Conservation (phyloP, 2,329 filamentous ascomycete genomes). For the Ophiocordyceps australis region DNA sequence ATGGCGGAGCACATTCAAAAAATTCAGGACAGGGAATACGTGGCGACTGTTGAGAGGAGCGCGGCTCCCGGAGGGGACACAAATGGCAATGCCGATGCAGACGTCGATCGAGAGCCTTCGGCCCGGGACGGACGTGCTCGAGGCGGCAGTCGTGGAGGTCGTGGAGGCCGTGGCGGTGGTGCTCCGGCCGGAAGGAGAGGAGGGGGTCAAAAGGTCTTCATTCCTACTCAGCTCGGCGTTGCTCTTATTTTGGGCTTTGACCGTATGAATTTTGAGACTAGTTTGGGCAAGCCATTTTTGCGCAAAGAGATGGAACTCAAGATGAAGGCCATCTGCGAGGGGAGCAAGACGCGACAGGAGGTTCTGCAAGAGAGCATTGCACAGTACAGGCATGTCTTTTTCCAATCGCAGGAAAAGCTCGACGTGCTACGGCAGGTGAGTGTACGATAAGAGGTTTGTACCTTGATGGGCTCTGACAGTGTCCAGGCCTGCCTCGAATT, state of each 20-base stretch:
- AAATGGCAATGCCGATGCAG: slow-evolving; percentile 15
- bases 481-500: slow-evolving; percentile 7
- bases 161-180: slow-evolving; percentile 19
- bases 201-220: slow-evolving; percentile 65
- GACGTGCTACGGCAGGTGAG: slow-evolving; percentile 44
- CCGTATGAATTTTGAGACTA: slow-evolving; percentile 80
- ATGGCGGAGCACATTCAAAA: slow-evolving; percentile 98
- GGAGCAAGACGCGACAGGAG: slow-evolving; percentile 51
- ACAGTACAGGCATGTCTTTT: slow-evolving; percentile 75
- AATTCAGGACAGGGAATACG: slow-evolving; percentile 82
- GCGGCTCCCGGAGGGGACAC: slow-evolving; percentile 18
- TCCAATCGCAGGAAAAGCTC: slow-evolving; percentile 62
- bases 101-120: too few species aligned
- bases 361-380: slow-evolving; percentile 71
- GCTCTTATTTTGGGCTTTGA: slow-evolving; percentile 91
- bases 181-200: slow-evolving; percentile 23
- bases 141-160: slow-evolving; percentile 21
- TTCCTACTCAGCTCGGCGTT: slow-evolving; percentile 80
- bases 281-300: slow-evolving; percentile 85
- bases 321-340: slow-evolving; percentile 94
- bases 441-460: slow-evolving; percentile 4
- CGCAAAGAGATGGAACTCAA: slow-evolving; percentile 95
- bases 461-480: background rate
- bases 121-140: slow-evolving; percentile 29
- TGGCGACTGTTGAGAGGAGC: slow-evolving; percentile 38